phyloP scores from a whole-genome alignment of 805 yeast species.

The Lachancea nothofagi region DNA sequence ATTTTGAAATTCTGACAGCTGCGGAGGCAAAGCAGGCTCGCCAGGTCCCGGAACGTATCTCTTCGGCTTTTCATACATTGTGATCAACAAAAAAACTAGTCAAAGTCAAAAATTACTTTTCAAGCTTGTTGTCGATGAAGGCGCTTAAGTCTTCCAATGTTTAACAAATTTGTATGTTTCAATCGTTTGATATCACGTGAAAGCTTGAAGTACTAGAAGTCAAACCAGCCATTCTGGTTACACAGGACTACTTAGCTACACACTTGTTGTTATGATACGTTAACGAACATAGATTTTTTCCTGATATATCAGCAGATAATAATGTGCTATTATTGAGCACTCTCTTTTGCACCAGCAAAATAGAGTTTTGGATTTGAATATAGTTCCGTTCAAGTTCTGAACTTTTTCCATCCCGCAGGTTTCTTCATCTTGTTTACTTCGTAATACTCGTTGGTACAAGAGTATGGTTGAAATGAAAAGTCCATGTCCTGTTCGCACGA shows the following conservation, averaged over 20 bases:
- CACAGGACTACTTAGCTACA: no score
- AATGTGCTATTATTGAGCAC: no score
- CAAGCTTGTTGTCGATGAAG: no score
- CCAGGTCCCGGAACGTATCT: conserved; percentile 44
- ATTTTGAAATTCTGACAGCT: conserved; percentile 53
- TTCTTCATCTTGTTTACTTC: conserved; percentile 49
- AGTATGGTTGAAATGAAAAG: conserved; percentile 70
- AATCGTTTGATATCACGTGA: no score
- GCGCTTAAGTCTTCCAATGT: no score
- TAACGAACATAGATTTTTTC: no score
- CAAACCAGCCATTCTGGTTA: no score
- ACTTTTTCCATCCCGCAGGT: conserved; percentile 65
- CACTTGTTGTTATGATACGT: no score
- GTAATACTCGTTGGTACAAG: conserved; percentile 64
- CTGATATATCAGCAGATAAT: no score
- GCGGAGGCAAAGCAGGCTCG: conserved; percentile 79
- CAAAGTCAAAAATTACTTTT: no score
- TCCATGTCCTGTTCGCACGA: conserved; percentile 64
- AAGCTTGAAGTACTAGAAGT: no score
- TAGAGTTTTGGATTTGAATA: background rate
- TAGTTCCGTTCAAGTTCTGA: background rate
- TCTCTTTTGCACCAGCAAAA: background rate
- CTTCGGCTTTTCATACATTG: conserved; percentile 29
- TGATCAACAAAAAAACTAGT: background rate
- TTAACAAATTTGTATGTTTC: no score